These are phyloP conservation scores for Lentinula guzmanii DNA, from an alignment of 768 basidiomycete species.

Conservation along the genomic window DNA sequence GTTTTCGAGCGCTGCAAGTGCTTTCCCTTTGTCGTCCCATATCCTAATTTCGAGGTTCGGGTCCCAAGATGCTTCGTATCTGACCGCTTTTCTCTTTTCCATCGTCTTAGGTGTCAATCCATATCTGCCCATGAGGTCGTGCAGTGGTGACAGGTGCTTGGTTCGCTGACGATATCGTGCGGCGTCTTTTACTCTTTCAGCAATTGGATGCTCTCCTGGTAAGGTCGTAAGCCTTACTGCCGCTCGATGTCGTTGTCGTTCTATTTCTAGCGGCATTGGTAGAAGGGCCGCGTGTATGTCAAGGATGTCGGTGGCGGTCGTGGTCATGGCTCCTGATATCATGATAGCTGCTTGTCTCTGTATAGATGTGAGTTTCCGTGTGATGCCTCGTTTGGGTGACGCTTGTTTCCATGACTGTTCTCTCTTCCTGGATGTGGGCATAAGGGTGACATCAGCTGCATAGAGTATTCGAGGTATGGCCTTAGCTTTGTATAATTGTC, in stretches of 20 bases:
- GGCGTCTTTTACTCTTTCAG: neutral
- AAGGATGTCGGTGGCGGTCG: conserved; percentile 8
- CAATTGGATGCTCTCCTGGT: conserved; percentile 6
- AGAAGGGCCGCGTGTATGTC: conserved; percentile 10
- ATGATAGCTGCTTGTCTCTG: neutral
- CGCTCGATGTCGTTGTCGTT: neutral
- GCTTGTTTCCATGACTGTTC: neutral
- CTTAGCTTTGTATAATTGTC: neutral
- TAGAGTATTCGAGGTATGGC: neutral
- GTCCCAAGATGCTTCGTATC: neutral
- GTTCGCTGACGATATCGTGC: neutral
- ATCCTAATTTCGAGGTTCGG: neutral
- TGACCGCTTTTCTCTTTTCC: neutral
- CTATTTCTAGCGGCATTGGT: conserved; percentile 8
- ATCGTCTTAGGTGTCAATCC: neutral
- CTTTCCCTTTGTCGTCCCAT: neutral
- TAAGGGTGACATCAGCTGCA: neutral
- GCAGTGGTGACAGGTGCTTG: conserved; percentile 10
- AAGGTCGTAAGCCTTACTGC: conserved; percentile 6
- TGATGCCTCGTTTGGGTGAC: neutral
- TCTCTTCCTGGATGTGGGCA: neutral
- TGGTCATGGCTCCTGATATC: conserved; percentile 9
- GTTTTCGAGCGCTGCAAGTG: neutral
- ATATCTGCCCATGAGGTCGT: conserved; percentile 7
- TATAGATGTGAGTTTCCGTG: neutral